A percentile compares a stretch with the other conserved stretches of the same genome.
Evolutionary conservation across 2,329 filamentous ascomycete genomes (phyloP).

Genomic region (Trichoderma lentiforme): DNA sequence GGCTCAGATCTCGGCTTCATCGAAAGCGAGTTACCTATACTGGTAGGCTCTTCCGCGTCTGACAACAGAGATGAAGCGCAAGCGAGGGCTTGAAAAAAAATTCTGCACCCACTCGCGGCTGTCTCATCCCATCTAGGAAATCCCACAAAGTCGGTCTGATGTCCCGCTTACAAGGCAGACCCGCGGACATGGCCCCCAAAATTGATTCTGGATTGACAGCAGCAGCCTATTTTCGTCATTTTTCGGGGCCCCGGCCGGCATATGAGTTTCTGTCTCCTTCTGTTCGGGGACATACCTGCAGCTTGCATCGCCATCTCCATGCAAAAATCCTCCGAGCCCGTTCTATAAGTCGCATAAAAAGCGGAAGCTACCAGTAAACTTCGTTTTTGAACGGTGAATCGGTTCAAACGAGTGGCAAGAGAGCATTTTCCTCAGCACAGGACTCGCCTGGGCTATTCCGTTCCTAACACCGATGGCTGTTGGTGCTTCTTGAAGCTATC

Average conservation of each 20-base stretch:
- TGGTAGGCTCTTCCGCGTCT: neutral
- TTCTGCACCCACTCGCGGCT: neutral
- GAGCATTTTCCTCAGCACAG: neutral
- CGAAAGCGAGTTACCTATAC: neutral
- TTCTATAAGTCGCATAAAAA: neutral
- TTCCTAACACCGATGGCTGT: neutral
- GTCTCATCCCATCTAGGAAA: neutral
- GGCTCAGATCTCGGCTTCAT: neutral
- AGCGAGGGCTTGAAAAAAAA: neutral
- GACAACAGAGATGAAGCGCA: neutral
- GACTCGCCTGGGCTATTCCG: neutral
- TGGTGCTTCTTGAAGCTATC: neutral
- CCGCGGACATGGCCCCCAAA: neutral
- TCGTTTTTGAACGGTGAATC: neutral
- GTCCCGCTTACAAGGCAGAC: neutral
- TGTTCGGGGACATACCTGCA: neutral
- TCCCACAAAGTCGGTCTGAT: slow-evolving; percentile 4
- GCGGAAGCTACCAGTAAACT: neutral
- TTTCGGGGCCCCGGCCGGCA: neutral
- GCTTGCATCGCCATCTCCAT: neutral
- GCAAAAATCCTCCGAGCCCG: neutral
- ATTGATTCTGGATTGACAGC: neutral
- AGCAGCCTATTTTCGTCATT: neutral
- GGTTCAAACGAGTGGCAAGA: neutral
- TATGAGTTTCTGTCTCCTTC: neutral